phyloP scores from a whole-genome alignment of 1,284 basidiomycete genomes.

The Bjerkandera adusta region DNA sequence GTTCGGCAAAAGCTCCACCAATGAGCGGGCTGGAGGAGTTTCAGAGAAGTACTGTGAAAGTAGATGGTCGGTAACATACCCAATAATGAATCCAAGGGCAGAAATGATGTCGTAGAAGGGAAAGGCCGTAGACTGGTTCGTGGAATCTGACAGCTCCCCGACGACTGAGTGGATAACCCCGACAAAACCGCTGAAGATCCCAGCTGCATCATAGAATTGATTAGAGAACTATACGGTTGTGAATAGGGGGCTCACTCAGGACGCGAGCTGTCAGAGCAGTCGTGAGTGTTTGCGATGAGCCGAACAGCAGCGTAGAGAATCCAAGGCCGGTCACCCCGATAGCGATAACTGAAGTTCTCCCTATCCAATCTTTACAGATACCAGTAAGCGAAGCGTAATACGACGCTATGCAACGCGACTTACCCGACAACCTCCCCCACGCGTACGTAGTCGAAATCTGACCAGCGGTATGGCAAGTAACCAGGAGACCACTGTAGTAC shows the following conservation, averaged over 20 bases:
- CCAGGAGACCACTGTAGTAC: conserved; percentile 34
- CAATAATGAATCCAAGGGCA: conserved; percentile 59
- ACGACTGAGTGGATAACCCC: conserved; percentile 61
- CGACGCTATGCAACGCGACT: not conserved
- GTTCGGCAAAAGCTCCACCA: conserved; percentile 58
- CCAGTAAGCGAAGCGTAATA: not conserved
- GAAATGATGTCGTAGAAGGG: conserved; percentile 62
- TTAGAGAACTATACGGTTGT: not conserved
- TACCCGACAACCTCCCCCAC: conserved; percentile 35
- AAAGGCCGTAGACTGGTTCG: conserved; percentile 59
- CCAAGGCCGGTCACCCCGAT: conserved; percentile 50
- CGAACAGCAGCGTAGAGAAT: conserved; percentile 48
- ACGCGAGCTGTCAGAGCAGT: conserved; percentile 45
- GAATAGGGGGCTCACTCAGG: conserved; percentile 26
- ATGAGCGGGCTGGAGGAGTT: conserved; percentile 49
- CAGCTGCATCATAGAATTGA: conserved; percentile 17
- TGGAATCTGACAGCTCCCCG: conserved; percentile 64
- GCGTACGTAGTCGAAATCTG: conserved; percentile 32
- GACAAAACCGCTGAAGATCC: conserved; percentile 53
- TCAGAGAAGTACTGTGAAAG: not conserved
- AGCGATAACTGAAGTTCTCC: conserved; percentile 60
- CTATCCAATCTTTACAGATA: conserved; percentile 48
- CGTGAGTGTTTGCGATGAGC: conserved; percentile 49
- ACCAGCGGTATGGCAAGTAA: conserved; percentile 10
- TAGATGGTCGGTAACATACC: conserved; percentile 34